phyloP scores from a whole-genome alignment of 768 basidiomycete species.

The Phlegmacium glaucopus region DNA sequence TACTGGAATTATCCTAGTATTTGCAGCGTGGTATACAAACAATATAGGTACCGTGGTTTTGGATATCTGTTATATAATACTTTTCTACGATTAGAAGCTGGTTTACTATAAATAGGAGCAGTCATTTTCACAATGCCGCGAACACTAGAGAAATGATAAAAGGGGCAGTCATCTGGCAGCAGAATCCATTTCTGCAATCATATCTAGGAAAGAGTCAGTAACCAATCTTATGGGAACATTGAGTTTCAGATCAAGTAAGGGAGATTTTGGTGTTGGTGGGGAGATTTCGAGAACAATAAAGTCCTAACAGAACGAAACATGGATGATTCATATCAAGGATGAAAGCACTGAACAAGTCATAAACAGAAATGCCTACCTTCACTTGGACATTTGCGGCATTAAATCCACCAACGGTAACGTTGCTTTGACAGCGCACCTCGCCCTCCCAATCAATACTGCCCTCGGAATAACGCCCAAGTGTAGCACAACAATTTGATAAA shows the following conservation, averaged over 20 bases:
- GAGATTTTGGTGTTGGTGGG: conserved; percentile 33
- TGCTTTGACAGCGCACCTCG: conserved; percentile 33
- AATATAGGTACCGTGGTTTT: too few species aligned
- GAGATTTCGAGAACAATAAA: conserved; percentile 48
- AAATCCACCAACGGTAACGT: conserved; percentile 45
- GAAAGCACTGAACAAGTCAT: conserved; percentile 1
- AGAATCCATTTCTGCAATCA: conserved; percentile 13
- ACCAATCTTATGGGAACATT: conserved; percentile 54
- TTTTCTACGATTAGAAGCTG: too few species aligned
- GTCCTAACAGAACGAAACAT: conserved; percentile 39
- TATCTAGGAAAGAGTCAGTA: conserved; percentile 48
- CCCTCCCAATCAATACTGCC: conserved; percentile 63
- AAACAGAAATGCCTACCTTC: conserved; percentile 31
- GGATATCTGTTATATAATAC: too few species aligned
- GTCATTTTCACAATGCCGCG: neutral
- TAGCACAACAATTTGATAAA: conserved; percentile 18
- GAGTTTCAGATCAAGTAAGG: conserved; percentile 37
- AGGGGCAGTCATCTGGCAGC: conserved; percentile 1
- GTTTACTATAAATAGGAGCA: too few species aligned
- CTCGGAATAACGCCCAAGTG: conserved; percentile 21
- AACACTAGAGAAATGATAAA: neutral
- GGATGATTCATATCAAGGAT: conserved; percentile 2
- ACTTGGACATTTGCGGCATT: conserved; percentile 37
- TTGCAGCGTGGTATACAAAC: too few species aligned
- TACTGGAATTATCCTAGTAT: too few species aligned